Evolutionary conservation across 441 rosid species (phyloP).

Genomic region (Eugenia klotzschiana): DNA sequence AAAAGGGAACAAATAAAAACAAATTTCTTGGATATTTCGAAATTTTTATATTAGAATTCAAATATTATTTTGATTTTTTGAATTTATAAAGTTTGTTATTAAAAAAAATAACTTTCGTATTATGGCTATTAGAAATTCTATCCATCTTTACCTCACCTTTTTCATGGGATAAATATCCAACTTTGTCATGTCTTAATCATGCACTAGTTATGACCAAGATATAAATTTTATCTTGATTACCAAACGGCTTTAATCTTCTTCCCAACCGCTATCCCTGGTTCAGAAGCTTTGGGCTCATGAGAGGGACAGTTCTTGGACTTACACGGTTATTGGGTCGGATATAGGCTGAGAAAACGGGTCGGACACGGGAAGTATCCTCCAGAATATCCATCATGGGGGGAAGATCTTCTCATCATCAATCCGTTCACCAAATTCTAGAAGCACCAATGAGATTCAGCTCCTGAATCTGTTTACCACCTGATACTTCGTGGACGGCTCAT

Average conservation of each 20-base stretch:
- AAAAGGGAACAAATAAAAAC: too few relatives aligned
- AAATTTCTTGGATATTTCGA: too few relatives aligned
- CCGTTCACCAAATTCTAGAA: not conserved
- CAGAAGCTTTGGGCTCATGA: not conserved
- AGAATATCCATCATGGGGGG: not conserved
- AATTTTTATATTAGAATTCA: too few relatives aligned
- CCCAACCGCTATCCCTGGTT: not conserved
- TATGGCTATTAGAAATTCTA: too few relatives aligned
- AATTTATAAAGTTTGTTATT: too few relatives aligned
- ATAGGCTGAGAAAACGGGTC: not conserved
- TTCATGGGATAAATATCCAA: too few relatives aligned
- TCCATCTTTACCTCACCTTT: too few relatives aligned
- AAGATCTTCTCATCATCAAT: not conserved
- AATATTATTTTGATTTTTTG: too few relatives aligned
- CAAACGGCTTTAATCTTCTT: not conserved
- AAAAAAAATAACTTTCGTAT: too few relatives aligned
- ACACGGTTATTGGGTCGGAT: not conserved
- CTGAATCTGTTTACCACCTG: not conserved
- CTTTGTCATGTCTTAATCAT: too few relatives aligned
- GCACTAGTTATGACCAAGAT: too few relatives aligned
- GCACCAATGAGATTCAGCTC: not conserved
- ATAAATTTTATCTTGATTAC: too few relatives aligned
- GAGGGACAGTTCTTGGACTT: not conserved
- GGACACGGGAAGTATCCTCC: not conserved
- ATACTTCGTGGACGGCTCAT: not conserved